Evolutionary conservation across 495 filamentous ascomycete species (phyloP).

Genomic region (Choiromyces venosus): DNA sequence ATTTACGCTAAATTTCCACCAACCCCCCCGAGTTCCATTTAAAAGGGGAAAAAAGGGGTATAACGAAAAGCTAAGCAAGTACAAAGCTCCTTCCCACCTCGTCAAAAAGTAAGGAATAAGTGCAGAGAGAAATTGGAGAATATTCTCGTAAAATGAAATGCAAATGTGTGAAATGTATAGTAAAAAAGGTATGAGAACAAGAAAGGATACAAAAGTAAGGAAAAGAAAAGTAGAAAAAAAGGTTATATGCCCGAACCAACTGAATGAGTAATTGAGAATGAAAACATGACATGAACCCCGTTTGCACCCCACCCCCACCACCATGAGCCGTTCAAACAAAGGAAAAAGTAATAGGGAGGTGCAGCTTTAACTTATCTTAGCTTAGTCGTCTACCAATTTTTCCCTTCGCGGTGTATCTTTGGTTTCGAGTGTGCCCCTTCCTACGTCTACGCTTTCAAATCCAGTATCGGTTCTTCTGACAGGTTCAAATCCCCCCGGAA

Average conservation of each 20-base stretch:
- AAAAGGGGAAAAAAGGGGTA: not conserved
- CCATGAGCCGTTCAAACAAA: not conserved
- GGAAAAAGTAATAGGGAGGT: not conserved
- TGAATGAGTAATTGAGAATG: not conserved
- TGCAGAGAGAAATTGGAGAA: not conserved
- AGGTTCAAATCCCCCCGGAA: constrained; percentile 29
- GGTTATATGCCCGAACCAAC: not conserved
- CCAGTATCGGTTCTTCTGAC: constrained; percentile 18
- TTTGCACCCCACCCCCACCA: not conserved
- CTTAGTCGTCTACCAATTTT: not conserved
- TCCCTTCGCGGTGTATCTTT: constrained; percentile 10
- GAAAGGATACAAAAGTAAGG: not conserved
- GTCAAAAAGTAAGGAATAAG: not conserved
- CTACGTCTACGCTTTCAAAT: constrained; percentile 18
- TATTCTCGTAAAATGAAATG: not conserved
- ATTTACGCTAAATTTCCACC: not conserved
- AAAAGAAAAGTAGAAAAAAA: not conserved
- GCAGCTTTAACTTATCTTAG: not conserved
- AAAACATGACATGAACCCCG: not conserved
- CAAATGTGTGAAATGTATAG: not conserved
- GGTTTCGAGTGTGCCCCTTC: not conserved
- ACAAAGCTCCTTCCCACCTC: not conserved
- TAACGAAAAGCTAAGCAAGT: not conserved
- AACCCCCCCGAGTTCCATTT: not conserved
- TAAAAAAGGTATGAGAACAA: not conserved